Evolutionary conservation across 495 filamentous ascomycete genomes (phyloP).

Genomic region (Geopyxis carbonaria): DNA sequence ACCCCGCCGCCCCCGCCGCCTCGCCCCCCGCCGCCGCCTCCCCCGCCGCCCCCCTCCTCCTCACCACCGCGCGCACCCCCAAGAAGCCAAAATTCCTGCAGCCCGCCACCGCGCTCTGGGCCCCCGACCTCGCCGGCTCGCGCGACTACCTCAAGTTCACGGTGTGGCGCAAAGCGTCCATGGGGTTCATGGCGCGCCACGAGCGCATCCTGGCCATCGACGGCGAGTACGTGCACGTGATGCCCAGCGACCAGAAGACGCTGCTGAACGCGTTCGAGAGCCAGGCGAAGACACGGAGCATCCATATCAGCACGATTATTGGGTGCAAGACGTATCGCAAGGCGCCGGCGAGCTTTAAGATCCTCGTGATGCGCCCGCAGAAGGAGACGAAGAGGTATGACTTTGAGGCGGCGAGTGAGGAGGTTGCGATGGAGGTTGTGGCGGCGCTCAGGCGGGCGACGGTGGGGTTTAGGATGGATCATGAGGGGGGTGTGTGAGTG

Average conservation of each 20-base stretch:
- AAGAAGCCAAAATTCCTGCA: constrained; percentile 55
- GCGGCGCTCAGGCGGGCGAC: constrained; percentile 65
- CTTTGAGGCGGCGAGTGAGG: constrained; percentile 67
- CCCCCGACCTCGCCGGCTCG: constrained; percentile 51
- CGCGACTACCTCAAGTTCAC: constrained; percentile 49
- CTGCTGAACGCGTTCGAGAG: constrained; percentile 33
- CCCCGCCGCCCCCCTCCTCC: constrained; percentile 56
- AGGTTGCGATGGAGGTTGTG: constrained; percentile 79
- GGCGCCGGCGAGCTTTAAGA: constrained; percentile 79
- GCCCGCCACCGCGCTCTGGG: constrained; percentile 48
- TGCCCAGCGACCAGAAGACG: constrained; percentile 48
- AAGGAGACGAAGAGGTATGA: constrained; percentile 87
- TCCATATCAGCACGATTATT: constrained; percentile 82
- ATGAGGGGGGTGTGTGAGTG: constrained; percentile 13
- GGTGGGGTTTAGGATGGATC: constrained; percentile 31
- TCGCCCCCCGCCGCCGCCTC: constrained; percentile 67
- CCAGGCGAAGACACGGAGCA: constrained; percentile 65
- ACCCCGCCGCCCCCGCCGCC: constrained; percentile 33
- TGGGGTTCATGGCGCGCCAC: constrained; percentile 76
- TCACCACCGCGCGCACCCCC: constrained; percentile 26
- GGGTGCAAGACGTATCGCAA: constrained; percentile 82
- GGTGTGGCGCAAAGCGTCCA: constrained; percentile 83
- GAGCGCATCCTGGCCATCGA: constrained; percentile 77
- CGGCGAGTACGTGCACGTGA: constrained; percentile 88
- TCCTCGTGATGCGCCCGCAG: constrained; percentile 21